Percentiles rank a stretch among this genome's conserved stretches.
phyloP scores from a whole-genome alignment of 495 filamentous ascomycete species.

The Aspergillus panamensis region DNA sequence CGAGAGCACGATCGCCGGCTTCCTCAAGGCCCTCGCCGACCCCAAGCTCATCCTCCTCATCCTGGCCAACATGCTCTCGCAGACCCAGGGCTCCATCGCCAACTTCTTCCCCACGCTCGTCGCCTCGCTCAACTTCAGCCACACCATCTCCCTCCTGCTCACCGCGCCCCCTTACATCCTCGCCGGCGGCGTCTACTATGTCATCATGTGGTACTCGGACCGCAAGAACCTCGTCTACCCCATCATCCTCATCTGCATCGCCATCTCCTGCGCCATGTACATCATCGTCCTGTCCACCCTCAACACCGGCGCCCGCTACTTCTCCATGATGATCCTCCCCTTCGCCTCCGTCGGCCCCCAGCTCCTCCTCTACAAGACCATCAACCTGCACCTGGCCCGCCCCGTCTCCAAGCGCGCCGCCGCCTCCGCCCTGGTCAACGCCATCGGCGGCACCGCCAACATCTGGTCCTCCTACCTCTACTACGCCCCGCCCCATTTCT shows the following conservation, averaged over 20 bases:
- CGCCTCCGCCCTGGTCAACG: conserved; percentile 30
- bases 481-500: conserved; percentile 33
- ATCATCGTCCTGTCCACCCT: conserved; percentile 26
- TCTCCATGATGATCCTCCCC: conserved; percentile 30
- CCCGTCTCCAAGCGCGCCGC: conserved; percentile 31
- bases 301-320: conserved; percentile 28
- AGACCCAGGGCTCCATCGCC: conserved; percentile 27
- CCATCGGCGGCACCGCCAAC: conserved; percentile 36
- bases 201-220: conserved; percentile 28
- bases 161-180: conserved; percentile 24
- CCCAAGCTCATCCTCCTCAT: conserved; percentile 27
- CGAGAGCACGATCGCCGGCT: conserved; percentile 20
- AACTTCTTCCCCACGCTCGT: conserved; percentile 17
- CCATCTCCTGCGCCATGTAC: conserved; percentile 27
- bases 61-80: conserved; percentile 30
- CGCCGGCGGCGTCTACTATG: conserved; percentile 26
- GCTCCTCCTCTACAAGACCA: conserved; percentile 30
- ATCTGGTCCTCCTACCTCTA: conserved; percentile 42
- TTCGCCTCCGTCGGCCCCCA: conserved; percentile 32
- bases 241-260: conserved; percentile 23
- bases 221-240: conserved; percentile 26
- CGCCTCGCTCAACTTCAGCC: conserved; percentile 4
- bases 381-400: conserved; percentile 30
- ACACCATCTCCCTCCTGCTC: conserved; percentile 12
- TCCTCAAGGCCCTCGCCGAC: conserved; percentile 24